Conservation (phyloP, 2,329 filamentous ascomycete species). For the Ceratocystis cacaofunesta region DNA sequence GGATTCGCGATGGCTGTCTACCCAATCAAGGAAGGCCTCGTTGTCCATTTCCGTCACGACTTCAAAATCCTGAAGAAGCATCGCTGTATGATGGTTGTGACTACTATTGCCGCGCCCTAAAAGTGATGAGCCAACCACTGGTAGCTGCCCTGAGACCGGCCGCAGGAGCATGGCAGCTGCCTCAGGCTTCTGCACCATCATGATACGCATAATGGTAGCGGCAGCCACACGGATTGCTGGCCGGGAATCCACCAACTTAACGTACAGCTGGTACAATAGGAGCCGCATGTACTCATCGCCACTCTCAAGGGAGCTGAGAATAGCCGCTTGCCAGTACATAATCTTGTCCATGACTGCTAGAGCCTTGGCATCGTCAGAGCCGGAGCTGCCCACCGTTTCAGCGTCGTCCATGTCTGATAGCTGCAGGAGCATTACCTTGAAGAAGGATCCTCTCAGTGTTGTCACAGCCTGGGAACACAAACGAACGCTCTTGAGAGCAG, state of each 20-base stretch:
- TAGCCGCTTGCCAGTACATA: constrained; percentile 88
- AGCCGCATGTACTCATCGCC: constrained; percentile 74
- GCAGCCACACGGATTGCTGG: constrained; percentile 56
- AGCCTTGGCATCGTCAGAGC: constrained; percentile 27
- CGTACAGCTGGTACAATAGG: constrained; percentile 85
- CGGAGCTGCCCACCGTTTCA: constrained; percentile 1
- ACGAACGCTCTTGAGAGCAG: constrained; percentile 71
- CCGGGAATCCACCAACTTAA: constrained; percentile 62
- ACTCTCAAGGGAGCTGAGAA: constrained; percentile 60
- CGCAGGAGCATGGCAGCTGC: constrained; percentile 63
- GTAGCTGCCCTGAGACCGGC: constrained; percentile 38
- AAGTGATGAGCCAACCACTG: background rate
- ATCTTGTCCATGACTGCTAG: constrained; percentile 73
- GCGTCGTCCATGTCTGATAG: constrained; percentile 67
- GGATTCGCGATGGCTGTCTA: constrained; percentile 64
- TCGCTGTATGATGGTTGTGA: constrained; percentile 3
- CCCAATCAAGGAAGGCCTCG: constrained; percentile 73
- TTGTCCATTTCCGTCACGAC: constrained; percentile 80
- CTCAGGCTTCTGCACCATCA: constrained; percentile 82
- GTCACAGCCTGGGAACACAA: constrained; percentile 73
- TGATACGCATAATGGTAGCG: constrained; percentile 75
- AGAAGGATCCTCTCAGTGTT: constrained; percentile 60
- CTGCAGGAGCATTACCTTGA: constrained; percentile 63
- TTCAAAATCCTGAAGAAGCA: constrained; percentile 49
- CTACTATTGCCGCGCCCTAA: constrained; percentile 2